These are phyloP conservation scores for Eremothecium gossypii DNA, from an alignment of 1,139 yeast species.

Conservation along the genomic window DNA sequence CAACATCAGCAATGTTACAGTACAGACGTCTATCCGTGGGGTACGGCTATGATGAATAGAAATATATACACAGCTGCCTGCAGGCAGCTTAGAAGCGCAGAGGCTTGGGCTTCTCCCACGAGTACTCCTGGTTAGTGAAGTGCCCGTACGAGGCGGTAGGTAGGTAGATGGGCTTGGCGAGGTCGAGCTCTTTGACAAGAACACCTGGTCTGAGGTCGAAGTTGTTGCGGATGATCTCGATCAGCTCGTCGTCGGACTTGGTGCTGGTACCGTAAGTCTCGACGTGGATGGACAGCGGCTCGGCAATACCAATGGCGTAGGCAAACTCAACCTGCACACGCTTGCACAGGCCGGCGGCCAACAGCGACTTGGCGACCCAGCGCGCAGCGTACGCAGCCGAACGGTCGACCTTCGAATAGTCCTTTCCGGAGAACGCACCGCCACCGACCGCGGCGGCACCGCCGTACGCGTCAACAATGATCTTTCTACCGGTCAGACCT, in stretches of 20 bases:
- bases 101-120: conserved; percentile 97
- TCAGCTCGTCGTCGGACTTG: conserved; percentile 81
- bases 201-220: conserved; percentile 99
- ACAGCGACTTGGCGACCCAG: conserved; percentile 99
- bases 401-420: conserved; percentile 99
- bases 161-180: conserved; percentile 98
- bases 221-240: conserved; percentile 82
- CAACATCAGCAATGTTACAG: neutral
- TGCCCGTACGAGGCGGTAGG: conserved; percentile 99
- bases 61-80: conserved; percentile 7
- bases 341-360: conserved; percentile 88
- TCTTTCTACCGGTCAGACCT: conserved; percentile 99
- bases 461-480: conserved; percentile 99
- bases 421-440: conserved; percentile 99
- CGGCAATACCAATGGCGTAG: conserved; percentile 99
- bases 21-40: conserved; percentile 4
- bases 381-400: conserved; percentile 99
- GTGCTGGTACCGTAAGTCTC: conserved; percentile 97
- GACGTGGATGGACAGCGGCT: conserved; percentile 94
- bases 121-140: conserved; percentile 96
- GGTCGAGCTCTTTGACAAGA: conserved; percentile 88
- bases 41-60: conserved; percentile 4
- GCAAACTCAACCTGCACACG: conserved; percentile 98
- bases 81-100: conserved; percentile 49
- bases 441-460: conserved; percentile 99